Percentiles rank a stretch among this genome's conserved stretches.
Evolutionary conservation across 768 basidiomycete species (phyloP).

Genomic region (Pleurotus salmoneostramineus): DNA sequence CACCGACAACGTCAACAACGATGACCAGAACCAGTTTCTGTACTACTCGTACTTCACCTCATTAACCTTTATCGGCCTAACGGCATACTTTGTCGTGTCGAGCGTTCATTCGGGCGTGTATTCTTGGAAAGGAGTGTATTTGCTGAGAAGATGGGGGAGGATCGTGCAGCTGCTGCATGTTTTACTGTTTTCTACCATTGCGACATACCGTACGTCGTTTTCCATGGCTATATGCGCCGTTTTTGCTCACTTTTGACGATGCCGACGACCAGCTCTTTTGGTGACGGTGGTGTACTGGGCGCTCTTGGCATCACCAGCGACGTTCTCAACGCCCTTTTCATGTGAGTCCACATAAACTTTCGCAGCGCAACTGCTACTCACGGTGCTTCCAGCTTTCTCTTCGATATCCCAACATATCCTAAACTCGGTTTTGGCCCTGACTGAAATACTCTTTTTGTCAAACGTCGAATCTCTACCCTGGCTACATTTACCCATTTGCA

Average conservation of each 20-base stretch:
- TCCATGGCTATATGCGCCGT: neutral
- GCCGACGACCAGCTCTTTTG: slow-evolving; percentile 44
- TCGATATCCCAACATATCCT: slow-evolving; percentile 54
- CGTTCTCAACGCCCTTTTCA: slow-evolving; percentile 33
- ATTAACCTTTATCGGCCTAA: slow-evolving; percentile 57
- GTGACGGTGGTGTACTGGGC: slow-evolving; percentile 66
- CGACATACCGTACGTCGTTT: slow-evolving; percentile 50
- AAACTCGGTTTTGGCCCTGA: slow-evolving; percentile 52
- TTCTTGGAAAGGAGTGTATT: slow-evolving; percentile 37
- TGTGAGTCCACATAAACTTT: slow-evolving; percentile 25
- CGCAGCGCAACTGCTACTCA: neutral
- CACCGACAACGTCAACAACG: slow-evolving; percentile 24
- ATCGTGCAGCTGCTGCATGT: slow-evolving; percentile 54
- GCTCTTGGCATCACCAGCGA: slow-evolving; percentile 37
- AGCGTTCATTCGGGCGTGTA: slow-evolving; percentile 49
- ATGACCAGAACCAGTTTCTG: neutral
- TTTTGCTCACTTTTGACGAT: neutral
- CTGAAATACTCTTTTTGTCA: slow-evolving; percentile 51
- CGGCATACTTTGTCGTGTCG: slow-evolving; percentile 60
- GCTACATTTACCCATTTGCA: slow-evolving; percentile 39
- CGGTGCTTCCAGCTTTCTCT: slow-evolving; percentile 7
- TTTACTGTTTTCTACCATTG: slow-evolving; percentile 44
- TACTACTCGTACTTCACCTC: slow-evolving; percentile 65
- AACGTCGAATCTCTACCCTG: slow-evolving; percentile 50
- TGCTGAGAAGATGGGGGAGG: slow-evolving; percentile 57